A percentile compares a stretch with the other conserved stretches of the same genome.
Conservation (phyloP, 2,329 filamentous ascomycete species). For the Xylariaceae sp. region DNA sequence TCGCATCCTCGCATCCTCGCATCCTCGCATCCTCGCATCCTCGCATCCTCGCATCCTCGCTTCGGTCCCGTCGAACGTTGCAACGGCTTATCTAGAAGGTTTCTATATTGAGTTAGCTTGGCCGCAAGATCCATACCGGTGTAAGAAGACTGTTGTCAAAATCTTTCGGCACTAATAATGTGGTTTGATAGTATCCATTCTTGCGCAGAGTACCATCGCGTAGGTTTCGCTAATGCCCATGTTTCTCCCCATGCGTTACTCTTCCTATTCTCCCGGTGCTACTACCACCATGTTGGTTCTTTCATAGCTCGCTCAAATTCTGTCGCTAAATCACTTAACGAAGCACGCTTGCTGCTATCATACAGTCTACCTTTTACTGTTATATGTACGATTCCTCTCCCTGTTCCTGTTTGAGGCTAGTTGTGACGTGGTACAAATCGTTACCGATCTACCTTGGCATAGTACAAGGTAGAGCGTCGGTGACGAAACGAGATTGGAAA, state of each 20-base stretch:
- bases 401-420: too few relatives aligned
- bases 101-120: slow-evolving; percentile 27
- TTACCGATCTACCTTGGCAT: too few relatives aligned
- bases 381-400: too few relatives aligned
- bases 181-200: too few relatives aligned
- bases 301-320: too few relatives aligned
- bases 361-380: too few relatives aligned
- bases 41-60: neutral
- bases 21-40: neutral
- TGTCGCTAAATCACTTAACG: too few relatives aligned
- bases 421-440: too few relatives aligned
- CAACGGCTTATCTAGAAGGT: slow-evolving; percentile 30
- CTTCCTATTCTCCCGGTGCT: neutral
- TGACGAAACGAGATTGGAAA: too few relatives aligned
- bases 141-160: slow-evolving; percentile 14
- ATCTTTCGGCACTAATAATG: slow-evolving; percentile 1
- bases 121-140: slow-evolving; percentile 22
- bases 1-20: too few relatives aligned
- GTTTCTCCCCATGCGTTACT: slow-evolving; percentile 1
- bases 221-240: slow-evolving; percentile 19
- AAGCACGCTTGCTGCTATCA: too few relatives aligned
- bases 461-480: too few relatives aligned
- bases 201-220: slow-evolving; percentile 14
- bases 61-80: slow-evolving; percentile 7
- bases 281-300: neutral